Base-by-base conservation (phyloP, 768 basidiomycete genomes). In the Lentinula edodes region DNA sequence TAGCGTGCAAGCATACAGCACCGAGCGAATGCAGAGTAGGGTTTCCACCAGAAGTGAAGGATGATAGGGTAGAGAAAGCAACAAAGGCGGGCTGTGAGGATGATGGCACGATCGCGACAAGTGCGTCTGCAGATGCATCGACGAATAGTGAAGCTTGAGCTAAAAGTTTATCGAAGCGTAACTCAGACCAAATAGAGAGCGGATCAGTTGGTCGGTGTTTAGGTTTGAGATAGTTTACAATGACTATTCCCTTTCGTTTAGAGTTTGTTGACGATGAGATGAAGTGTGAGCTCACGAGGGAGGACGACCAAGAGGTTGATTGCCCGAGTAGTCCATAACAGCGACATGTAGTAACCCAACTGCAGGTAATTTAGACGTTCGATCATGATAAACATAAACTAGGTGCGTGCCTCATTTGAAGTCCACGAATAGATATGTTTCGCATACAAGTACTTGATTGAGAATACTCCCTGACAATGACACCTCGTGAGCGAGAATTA, bases 381-480 rank as follows among this genome's bases (percentile, higher is more conserved):
- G n/a, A 45, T 28, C 39, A 35, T 54, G 50, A 69, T 35, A 23
- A 15, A 39, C 28, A 34, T 34, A 5, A 34, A 15, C 13, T 15
- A 34, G 38, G 46, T 16, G 7, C 9, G n/a, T 42, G 82, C 75
- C 76, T 86, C 76, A 41, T 82, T 82, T 10, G 88, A 80, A 13
- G 78, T 80, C 90, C 90, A 91, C 10, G 75, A 70, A 66, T 87
- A 91, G 9, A 87, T 75, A 67, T 91, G 87, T 65, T 85, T 83
- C 0, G 87, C 90, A 63, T 91, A 93, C 39, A 92, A 73, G 65
- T 91, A 91, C 71, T 92, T 93, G 62, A 88, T 76, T 57, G 84
- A 86, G 71, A 85, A 88, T 1, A 92, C 72, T 16, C 89, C 91
- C 82, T 88, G 61, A 1, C 23, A 8, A 41, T 5, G 20, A 12